These are phyloP conservation scores for Centrapalus pauciflorus DNA, from an alignment of 129 eudicot species.

Conservation along the genomic window DNA sequence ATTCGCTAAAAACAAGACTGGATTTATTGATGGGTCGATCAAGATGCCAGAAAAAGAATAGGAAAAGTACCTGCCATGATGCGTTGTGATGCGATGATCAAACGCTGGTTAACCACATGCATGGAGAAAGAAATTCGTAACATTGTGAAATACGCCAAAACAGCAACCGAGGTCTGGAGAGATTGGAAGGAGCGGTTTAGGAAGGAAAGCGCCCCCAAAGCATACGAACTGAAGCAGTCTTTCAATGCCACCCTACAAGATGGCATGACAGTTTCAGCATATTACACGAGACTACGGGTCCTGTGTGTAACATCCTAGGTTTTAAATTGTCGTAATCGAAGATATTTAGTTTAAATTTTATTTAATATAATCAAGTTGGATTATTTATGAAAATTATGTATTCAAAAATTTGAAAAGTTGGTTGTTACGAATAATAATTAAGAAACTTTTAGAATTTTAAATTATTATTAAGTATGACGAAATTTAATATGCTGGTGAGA, in stretches of 20 bases:
- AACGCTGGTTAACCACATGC: not conserved
- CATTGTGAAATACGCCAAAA: not conserved
- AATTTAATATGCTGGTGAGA: too few relatives aligned
- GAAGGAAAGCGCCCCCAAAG: not conserved
- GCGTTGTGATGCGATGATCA: not conserved
- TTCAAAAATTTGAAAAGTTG: too few relatives aligned
- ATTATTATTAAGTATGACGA: too few relatives aligned
- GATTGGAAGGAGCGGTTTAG: not conserved
- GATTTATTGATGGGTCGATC: not conserved
- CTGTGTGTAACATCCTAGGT: too few relatives aligned
- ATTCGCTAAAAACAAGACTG: not conserved
- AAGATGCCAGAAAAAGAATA: not conserved
- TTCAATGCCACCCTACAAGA: not conserved
- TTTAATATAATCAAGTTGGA: too few relatives aligned
- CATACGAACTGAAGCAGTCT: not conserved
- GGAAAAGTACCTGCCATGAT: too few relatives aligned
- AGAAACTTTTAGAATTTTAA: too few relatives aligned
- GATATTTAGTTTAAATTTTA: too few relatives aligned
- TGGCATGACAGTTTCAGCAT: not conserved
- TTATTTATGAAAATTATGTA: too few relatives aligned
- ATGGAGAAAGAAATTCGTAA: too few relatives aligned
- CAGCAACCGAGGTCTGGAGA: not conserved
- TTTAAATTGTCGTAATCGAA: too few relatives aligned
- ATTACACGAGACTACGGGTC: not conserved
- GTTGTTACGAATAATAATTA: too few relatives aligned